Evolutionary conservation across 495 filamentous ascomycete genomes (phyloP), one percentile per base, ranked within the genome.

Genomic region (Parathielavia appendiculata): DNA sequence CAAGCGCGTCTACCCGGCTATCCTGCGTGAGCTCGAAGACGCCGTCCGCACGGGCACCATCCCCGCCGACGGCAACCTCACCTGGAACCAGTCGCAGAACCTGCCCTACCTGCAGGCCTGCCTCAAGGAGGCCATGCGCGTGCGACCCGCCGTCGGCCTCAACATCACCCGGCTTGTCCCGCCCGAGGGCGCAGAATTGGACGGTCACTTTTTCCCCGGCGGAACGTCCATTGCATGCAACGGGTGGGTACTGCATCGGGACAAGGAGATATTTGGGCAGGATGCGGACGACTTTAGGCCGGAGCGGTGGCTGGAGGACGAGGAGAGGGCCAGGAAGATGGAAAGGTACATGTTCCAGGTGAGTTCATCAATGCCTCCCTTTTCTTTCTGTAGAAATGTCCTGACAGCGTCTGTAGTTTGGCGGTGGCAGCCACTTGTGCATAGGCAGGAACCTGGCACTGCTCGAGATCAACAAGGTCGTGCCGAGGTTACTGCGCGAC

Each of bases 41-140:
- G 79, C 76, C 20, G 70, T 72, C 0, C 50, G 53, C 1, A 61
- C 63, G 14, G 73, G 74, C 39, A 62, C n/a, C 17, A 70, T 79
- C 43, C 70, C 76, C 8, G 54, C 69, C 11, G 57, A 73, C 14
- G 79, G 71, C 44, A 77, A 73, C 68, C 58, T 80, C 13, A 61
- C 70, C 0, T 81, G 75, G 72, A 72, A 71, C 46, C 69, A 78
- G 50, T 62, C 78, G 7, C 76, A 76, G 56, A 66, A 66, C 22
- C 71, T 83, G 34, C 72, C 79, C 0, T 88, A 86, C 70, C 73
- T 88, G 39, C 79, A 82, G 52, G 85, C 85, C 1, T 83, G 81
- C 57, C 77, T 89, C 51, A 86, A 85, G 62, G 86, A 89, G 69
- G 76, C 81, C 5, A 79, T 87, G 66, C 81, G 85, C 38, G 64